Evolutionary conservation across 129 eudicot species (phyloP), one percentile per base, ranked within the genome.

Genomic region (Ambrosia trifida): DNA sequence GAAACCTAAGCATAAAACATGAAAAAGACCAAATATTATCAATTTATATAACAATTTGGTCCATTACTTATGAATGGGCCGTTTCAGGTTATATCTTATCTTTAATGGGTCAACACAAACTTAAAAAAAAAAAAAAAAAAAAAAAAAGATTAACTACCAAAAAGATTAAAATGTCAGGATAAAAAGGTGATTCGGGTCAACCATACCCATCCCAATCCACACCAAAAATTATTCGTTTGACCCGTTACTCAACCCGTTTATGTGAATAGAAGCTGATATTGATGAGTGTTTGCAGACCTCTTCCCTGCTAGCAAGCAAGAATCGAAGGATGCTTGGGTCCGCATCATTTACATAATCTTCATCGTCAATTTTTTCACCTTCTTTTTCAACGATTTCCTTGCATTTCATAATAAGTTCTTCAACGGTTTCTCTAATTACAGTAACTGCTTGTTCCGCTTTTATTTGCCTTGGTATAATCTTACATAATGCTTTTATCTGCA

Each of bases 251-350:
- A 64, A 41, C 33, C 6, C 36, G 35, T 41, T 58, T 5, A 68
- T 36, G 62, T n/a, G 28, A 8, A 38, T 18, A 18, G 57, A 24
- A 44, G 33, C 35, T 40, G 45, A 41, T 31, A 19, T 28, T 57
- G 40, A 68, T 45, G 14, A 51, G 36, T 16, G 66, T 64, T 28
- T 77, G n/a, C 72, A 60, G 35, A 94, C 99, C 93, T 94, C 97
- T 64, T 89, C 99, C 75, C 99, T 80, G 81, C 99, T 94, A 70
- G 99, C 99, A 58, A 94, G 99, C 89, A 94, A 82, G 86, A 94
- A 94, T 3, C 97, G 86, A 38, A 94, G 93, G 52, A 94, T 94
- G 83, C 97, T 90, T 57, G 99, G 96, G 76, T 94, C 99, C n/a
- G 96, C 74, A 19, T 90, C 96, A 75, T 90, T 94, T 38, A 94